Conservation (phyloP, 306 rosid species). For the Quercus bicolor region DNA sequence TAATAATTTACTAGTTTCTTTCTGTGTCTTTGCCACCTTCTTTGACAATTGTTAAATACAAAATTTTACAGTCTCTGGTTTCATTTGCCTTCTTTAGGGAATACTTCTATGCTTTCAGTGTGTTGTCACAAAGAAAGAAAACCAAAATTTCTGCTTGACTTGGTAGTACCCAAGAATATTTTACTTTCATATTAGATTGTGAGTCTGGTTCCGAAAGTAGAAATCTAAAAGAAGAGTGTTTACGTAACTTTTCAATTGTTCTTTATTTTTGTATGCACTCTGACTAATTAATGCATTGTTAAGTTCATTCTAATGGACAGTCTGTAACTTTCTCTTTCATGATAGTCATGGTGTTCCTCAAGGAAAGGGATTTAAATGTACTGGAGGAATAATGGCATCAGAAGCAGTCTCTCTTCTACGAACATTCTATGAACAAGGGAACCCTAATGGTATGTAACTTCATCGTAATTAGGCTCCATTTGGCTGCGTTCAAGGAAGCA, state of each 20-base stretch:
- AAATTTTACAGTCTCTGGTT: not conserved
- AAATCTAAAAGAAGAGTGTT: not conserved
- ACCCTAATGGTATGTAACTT: slow-evolving; percentile 70
- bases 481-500: not conserved
- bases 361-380: slow-evolving; percentile 65
- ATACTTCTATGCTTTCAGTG: not conserved
- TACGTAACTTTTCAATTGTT: not conserved
- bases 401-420: slow-evolving; percentile 79
- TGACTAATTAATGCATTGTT: not conserved
- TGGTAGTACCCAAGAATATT: not conserved
- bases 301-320: not conserved
- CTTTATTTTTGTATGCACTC: not conserved
- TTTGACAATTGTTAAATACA: too few relatives aligned
- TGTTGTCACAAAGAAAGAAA: not conserved
- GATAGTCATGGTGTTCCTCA: slow-evolving; percentile 35
- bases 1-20: too few relatives aligned
- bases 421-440: slow-evolving; percentile 88
- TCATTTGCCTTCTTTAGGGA: not conserved
- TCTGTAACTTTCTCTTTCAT: slow-evolving; percentile 19
- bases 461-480: not conserved
- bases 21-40: too few relatives aligned
- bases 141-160: not conserved
- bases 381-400: slow-evolving; percentile 85
- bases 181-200: not conserved
- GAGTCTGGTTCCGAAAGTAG: not conserved